phyloP scores from a whole-genome alignment of 305 asterid species.

The Withania somnifera region DNA sequence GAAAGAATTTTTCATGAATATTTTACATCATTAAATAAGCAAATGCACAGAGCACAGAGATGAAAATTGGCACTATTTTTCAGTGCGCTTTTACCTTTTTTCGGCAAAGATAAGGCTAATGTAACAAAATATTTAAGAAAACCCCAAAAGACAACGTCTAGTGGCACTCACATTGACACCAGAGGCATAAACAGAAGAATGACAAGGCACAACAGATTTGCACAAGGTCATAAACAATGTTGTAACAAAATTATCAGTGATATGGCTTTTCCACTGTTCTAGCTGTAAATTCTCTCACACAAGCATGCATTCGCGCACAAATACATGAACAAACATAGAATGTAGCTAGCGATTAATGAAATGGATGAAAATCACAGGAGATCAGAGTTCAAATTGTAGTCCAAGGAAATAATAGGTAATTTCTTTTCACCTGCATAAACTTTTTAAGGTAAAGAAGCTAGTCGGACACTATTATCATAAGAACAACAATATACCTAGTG shows the following conservation, averaged over 20 bases:
- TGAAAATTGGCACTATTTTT: background rate
- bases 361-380: background rate
- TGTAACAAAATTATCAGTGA: background rate
- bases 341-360: background rate
- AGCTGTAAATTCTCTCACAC: background rate
- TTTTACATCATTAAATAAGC: background rate
- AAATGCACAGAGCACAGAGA: background rate
- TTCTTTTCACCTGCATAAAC: too few relatives aligned
- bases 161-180: background rate
- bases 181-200: background rate
- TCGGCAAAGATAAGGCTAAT: background rate
- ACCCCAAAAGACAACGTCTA: background rate
- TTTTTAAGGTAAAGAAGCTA: background rate
- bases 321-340: background rate
- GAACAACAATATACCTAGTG: background rate
- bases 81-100: background rate
- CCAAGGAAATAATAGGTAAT: background rate
- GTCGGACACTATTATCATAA: background rate
- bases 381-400: too few relatives aligned
- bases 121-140: background rate
- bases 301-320: background rate
- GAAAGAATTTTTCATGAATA: background rate
- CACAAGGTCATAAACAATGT: background rate
- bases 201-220: background rate
- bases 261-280: background rate